Base-by-base conservation (phyloP, 2,329 filamentous ascomycete genomes). In the Trichoderma harzianum region DNA sequence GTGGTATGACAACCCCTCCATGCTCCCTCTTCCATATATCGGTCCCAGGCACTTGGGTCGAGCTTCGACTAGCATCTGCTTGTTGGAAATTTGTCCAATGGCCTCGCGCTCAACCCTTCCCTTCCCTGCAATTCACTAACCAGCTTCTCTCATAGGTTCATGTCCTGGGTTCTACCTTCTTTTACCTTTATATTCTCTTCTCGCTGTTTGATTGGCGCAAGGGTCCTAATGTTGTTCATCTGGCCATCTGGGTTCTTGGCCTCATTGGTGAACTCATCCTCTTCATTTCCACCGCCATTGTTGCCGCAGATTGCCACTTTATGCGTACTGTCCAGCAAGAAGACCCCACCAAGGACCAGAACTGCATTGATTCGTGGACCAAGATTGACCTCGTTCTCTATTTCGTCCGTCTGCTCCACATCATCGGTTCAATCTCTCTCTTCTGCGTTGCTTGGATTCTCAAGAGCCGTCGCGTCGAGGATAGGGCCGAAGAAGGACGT, bases 171-270 rank as follows among this genome's bases (percentile, higher is more conserved):
- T 92, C 93, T 58, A 92, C 94, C 75, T 97, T 97, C 85, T 90
- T 96, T 74, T 96, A 97, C 83, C 87, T 93, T 64, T 91, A 97
- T 76, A 88, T 97, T 75, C 87, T 97, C 75, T 92, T 98, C 78
- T 94, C 94, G 34, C 88, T 98, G 71, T 86, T 97, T 77, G 95
- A 98, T 80, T 92, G 92, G 78, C 90, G 89, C 74, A 91, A 93
- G 39, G 93, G 93, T 14, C 96, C 96, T 0, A 95, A 91, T 64
- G 84, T 90, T 61, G 90, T 93, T 68, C 94, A 98, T 81, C 88
- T 95, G 70, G 82, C 92, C 61, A 90, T 93, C 76, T 99, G 96
- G 96, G 80, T 86, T 55, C 82, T 94, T 57, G 91, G 91, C 30
- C 80, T 94, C n/a, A 80, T 88, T 30, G 87, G 94, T 73, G 96